Conservation (phyloP, 805 yeast species). For the Starmerella apis region DNA sequence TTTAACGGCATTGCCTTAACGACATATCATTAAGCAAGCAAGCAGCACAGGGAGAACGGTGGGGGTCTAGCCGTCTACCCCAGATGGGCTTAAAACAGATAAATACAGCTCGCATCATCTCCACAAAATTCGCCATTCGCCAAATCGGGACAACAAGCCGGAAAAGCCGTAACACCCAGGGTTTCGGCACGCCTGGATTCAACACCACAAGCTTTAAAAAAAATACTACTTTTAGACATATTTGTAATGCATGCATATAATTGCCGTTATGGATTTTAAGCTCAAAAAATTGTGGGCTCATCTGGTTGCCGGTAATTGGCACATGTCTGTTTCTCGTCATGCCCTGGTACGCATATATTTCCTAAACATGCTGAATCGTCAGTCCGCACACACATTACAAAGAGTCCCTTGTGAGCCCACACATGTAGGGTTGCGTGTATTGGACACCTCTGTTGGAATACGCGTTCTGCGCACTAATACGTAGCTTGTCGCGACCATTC, state of each 20-base stretch:
- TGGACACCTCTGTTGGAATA: not conserved
- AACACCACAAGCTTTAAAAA: no score
- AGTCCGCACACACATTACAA: not conserved
- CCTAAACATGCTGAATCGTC: not conserved
- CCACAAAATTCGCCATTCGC: no score
- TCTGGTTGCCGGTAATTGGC: not conserved
- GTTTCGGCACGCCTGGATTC: no score
- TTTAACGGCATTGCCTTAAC: no score
- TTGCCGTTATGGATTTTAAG: not conserved
- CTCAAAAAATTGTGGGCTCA: not conserved
- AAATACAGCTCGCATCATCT: no score
- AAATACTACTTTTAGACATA: no score
- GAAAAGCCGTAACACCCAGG: not conserved
- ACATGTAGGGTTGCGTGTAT: not conserved
- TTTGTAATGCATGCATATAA: no score
- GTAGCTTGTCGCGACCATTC: not conserved
- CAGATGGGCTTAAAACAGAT: no score
- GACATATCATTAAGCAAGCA: no score
- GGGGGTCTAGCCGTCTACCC: no score
- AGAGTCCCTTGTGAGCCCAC: not conserved
- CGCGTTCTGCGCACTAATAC: not conserved
- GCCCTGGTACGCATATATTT: not conserved
- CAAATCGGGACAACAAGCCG: not conserved
- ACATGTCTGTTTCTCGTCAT: not conserved
- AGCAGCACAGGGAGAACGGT: no score